phyloP scores from a whole-genome alignment of 1,284 basidiomycete genomes.

The Ustilago shanxiensis region DNA sequence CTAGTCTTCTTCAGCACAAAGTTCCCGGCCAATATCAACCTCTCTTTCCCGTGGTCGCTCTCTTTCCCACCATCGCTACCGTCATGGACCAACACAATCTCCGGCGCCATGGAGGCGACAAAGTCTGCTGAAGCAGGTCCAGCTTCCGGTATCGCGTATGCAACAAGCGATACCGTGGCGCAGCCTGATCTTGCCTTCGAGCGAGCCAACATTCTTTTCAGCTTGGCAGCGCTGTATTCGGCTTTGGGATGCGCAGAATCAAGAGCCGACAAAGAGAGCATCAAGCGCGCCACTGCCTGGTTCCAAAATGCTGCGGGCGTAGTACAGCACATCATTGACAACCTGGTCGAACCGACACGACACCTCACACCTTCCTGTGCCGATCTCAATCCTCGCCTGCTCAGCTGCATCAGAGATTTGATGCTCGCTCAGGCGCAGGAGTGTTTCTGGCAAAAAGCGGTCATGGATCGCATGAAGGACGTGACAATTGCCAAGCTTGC shows the following conservation, averaged over 20 bases:
- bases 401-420: constrained; percentile 79
- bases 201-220: constrained; percentile 57
- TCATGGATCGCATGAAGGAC: constrained; percentile 83
- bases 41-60: constrained; percentile 62
- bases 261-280: constrained; percentile 61
- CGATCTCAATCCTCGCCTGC: constrained; percentile 73
- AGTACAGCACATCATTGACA: constrained; percentile 49
- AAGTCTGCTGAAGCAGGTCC: constrained; percentile 43
- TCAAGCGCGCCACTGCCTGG: constrained; percentile 57
- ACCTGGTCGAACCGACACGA: constrained; percentile 35
- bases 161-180: constrained; percentile 46
- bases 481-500: constrained; percentile 88
- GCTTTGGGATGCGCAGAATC: constrained; percentile 53
- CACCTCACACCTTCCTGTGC: constrained; percentile 28
- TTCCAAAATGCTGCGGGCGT: constrained; percentile 64
- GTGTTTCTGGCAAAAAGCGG: constrained; percentile 94
- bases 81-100: constrained; percentile 42
- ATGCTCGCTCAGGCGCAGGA: constrained; percentile 96
- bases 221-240: constrained; percentile 57
- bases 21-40: constrained; percentile 75
- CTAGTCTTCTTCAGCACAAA: constrained; percentile 82
- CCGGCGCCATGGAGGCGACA: constrained; percentile 45
- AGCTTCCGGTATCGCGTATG: constrained; percentile 34
- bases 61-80: constrained; percentile 52
- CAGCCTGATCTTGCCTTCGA: constrained; percentile 60